Conservation (phyloP, 331 rosid species). For the Malus hybrid region DNA sequence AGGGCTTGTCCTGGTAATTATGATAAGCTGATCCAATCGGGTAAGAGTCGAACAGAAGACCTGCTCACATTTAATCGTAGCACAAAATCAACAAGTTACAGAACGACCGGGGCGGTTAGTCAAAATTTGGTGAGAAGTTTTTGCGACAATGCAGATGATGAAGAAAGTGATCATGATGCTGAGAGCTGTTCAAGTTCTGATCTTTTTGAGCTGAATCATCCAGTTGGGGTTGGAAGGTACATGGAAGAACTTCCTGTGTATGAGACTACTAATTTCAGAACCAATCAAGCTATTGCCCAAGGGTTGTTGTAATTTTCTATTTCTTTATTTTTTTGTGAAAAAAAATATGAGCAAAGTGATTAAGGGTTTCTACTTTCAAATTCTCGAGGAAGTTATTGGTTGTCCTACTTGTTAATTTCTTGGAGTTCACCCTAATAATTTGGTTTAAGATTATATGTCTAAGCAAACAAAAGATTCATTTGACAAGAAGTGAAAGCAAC, state of each 20-base stretch:
- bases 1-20: constrained; percentile 19
- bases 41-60: background rate
- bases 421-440: too few relatives aligned
- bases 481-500: too few relatives aligned
- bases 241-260: constrained; percentile 81
- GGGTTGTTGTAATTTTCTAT: constrained; percentile 42
- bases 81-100: background rate
- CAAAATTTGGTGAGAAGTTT: constrained; percentile 23
- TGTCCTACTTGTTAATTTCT: too few relatives aligned
- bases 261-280: constrained; percentile 69
- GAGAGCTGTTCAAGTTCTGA: constrained; percentile 76
- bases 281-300: constrained; percentile 73
- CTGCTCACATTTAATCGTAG: background rate
- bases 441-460: too few relatives aligned
- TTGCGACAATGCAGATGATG: constrained; percentile 21
- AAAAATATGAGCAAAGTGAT: background rate
- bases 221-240: constrained; percentile 65
- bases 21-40: background rate
- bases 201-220: constrained; percentile 73
- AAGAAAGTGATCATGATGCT: constrained; percentile 36
- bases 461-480: too few relatives aligned
- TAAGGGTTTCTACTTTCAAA: background rate
- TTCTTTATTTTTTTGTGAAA: background rate
- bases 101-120: background rate
- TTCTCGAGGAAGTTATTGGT: background rate